Conservation (phyloP, 169 alveolate species). For the Pseudocohnilembus persalinus region DNA sequence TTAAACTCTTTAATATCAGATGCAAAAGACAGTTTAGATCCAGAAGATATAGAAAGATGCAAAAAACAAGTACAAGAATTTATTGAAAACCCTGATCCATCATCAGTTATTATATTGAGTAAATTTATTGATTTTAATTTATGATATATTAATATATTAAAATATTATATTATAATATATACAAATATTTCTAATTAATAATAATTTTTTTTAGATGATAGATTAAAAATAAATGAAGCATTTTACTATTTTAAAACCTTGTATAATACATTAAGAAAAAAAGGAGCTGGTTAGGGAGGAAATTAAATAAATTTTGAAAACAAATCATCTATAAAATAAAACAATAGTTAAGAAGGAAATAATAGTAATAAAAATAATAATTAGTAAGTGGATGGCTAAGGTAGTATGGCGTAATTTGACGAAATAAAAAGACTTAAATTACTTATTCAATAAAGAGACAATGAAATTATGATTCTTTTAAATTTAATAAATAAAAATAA, state of each 20-base stretch:
- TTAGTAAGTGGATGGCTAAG: not conserved
- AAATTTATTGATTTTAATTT: no score
- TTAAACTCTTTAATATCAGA: constrained; percentile 17
- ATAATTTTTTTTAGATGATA: constrained; percentile 48
- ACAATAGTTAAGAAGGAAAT: constrained; percentile 31
- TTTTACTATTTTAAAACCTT: constrained; percentile 77
- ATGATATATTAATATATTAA: no score
- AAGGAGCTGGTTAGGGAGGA: constrained; percentile 4
- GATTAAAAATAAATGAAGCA: constrained; percentile 80
- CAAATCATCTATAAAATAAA: constrained; percentile 43
- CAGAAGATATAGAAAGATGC: constrained; percentile 82
- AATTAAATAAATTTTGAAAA: constrained; percentile 6
- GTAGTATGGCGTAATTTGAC: constrained; percentile 31
- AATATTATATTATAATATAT: not conserved
- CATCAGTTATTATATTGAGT: constrained; percentile 59
- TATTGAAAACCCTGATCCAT: constrained; percentile 68
- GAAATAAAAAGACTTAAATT: constrained; percentile 61
- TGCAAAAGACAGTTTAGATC: constrained; percentile 71
- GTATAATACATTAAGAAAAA: constrained; percentile 58
- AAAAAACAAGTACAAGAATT: constrained; percentile 78
- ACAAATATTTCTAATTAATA: not conserved
- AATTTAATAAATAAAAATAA: constrained; percentile 66
- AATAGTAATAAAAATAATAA: constrained; percentile 36
- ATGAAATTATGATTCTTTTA: constrained; percentile 82
- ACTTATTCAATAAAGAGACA: constrained; percentile 76